phyloP scores from a whole-genome alignment of 768 basidiomycete genomes.

The Boletus subparvulus region DNA sequence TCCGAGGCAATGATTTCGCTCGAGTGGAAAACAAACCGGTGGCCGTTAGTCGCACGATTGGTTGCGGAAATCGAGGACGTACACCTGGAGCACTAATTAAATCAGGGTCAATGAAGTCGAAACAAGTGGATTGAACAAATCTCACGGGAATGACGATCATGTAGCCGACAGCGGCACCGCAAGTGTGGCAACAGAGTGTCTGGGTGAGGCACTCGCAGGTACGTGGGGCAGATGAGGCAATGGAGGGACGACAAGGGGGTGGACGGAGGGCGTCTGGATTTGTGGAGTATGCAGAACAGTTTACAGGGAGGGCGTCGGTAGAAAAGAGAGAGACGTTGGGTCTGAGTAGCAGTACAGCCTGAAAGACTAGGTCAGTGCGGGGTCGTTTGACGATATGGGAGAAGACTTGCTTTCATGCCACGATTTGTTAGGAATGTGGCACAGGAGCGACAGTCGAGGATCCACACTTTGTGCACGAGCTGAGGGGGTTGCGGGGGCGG shows the following conservation, averaged over 20 bases:
- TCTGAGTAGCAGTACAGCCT: constrained; percentile 83
- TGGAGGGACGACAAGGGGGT: constrained; percentile 38
- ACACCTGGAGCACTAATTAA: constrained; percentile 60
- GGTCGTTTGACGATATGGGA: background rate
- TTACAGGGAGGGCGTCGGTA: constrained; percentile 74
- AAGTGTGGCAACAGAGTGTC: constrained; percentile 76
- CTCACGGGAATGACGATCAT: constrained; percentile 74
- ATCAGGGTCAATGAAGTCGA: no score
- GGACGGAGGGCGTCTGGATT: constrained; percentile 44
- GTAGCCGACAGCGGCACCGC: constrained; percentile 73
- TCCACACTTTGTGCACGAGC: constrained; percentile 73
- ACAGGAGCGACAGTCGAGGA: constrained; percentile 75
- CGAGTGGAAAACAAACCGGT: constrained; percentile 86
- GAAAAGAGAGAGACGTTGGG: constrained; percentile 82
- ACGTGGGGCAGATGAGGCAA: constrained; percentile 38
- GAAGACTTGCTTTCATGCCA: constrained; percentile 70
- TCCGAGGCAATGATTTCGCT: constrained; percentile 62
- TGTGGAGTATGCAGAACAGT: constrained; percentile 67
- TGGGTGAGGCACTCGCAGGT: constrained; percentile 88
- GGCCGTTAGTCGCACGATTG: constrained; percentile 77
- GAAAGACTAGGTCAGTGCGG: constrained; percentile 9
- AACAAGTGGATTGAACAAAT: no score
- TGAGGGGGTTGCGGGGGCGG: constrained; percentile 40
- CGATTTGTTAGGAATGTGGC: constrained; percentile 76
- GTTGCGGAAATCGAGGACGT: constrained; percentile 65